Percentiles rank a stretch among this genome's conserved stretches.
These are phyloP conservation scores for Rhizophagus clarus DNA, from an alignment of 192 early-diverging fungal species.

Conservation along the genomic window DNA sequence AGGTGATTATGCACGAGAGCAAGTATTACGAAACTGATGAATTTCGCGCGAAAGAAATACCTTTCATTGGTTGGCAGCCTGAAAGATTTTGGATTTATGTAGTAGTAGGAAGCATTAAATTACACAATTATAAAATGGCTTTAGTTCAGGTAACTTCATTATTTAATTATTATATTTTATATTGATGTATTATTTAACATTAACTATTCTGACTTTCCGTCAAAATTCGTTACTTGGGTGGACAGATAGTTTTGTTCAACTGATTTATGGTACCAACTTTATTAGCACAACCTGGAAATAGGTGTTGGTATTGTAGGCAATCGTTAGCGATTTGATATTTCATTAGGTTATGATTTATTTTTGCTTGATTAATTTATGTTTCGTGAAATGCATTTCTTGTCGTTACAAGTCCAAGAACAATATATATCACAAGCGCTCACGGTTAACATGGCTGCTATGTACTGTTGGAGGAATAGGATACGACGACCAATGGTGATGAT, in stretches of 20 bases:
- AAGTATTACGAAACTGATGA: background rate
- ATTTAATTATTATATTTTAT: slow-evolving; percentile 7
- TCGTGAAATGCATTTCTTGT: slow-evolving; percentile 86
- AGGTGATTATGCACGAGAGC: slow-evolving; percentile 92
- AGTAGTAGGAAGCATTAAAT: slow-evolving; percentile 74
- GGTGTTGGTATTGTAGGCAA: slow-evolving; percentile 98
- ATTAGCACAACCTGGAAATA: slow-evolving; percentile 89
- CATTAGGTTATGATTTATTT: slow-evolving; percentile 98
- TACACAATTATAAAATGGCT: slow-evolving; percentile 73
- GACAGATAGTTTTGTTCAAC: slow-evolving; percentile 88
- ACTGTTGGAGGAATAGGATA: too few species aligned
- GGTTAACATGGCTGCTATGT: slow-evolving; percentile 99
- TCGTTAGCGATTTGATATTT: slow-evolving; percentile 97
- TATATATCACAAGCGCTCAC: slow-evolving; percentile 98
- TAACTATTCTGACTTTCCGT: slow-evolving; percentile 87
- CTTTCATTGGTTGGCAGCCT: slow-evolving; percentile 11
- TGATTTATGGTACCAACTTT: slow-evolving; percentile 91
- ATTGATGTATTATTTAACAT: slow-evolving; percentile 63
- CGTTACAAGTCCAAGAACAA: slow-evolving; percentile 97
- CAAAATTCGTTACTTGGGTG: slow-evolving; percentile 76
- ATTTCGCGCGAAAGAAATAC: slow-evolving; percentile 5
- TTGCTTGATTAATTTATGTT: slow-evolving; percentile 95
- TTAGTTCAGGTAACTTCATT: slow-evolving; percentile 81
- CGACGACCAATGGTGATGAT: too few species aligned
- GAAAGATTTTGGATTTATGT: slow-evolving; percentile 93